These are phyloP conservation scores for Elaeis oleifera DNA, from an alignment of 202 grass and related monocot genomes.

Conservation along the genomic window DNA sequence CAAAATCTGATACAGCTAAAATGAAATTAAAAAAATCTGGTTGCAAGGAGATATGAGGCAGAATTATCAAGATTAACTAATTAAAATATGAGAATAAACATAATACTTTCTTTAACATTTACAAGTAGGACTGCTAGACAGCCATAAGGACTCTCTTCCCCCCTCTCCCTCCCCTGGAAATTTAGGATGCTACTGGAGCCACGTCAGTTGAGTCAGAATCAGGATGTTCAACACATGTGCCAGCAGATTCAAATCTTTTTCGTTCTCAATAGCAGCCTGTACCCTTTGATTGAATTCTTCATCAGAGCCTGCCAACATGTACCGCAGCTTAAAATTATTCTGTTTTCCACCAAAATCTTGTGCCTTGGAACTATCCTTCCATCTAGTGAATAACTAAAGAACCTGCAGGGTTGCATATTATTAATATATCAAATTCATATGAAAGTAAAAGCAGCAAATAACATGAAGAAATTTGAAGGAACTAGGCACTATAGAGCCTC, in stretches of 20 bases:
- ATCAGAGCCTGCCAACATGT: constrained; percentile 64
- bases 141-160: no score
- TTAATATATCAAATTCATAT: background rate
- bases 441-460: background rate
- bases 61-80: no score
- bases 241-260: constrained; percentile 57
- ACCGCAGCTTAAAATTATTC: constrained; percentile 81
- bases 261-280: constrained; percentile 51
- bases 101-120: no score
- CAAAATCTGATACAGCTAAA: no score
- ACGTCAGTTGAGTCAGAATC: constrained; percentile 5
- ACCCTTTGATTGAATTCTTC: constrained; percentile 68
- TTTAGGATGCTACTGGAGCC: no score
- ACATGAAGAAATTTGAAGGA: background rate
- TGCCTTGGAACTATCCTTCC: constrained; percentile 70
- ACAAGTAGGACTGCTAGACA: no score
- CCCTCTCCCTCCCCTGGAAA: no score
- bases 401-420: constrained; percentile 32
- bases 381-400: constrained; percentile 90
- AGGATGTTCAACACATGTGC: constrained; percentile 18
- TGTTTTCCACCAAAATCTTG: constrained; percentile 56
- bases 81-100: no score
- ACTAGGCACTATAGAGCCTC: no score
- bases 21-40: no score
- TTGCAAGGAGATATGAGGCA: no score